Conservation (phyloP, 176 grass and related monocot species). For the Microstegium vimineum region DNA sequence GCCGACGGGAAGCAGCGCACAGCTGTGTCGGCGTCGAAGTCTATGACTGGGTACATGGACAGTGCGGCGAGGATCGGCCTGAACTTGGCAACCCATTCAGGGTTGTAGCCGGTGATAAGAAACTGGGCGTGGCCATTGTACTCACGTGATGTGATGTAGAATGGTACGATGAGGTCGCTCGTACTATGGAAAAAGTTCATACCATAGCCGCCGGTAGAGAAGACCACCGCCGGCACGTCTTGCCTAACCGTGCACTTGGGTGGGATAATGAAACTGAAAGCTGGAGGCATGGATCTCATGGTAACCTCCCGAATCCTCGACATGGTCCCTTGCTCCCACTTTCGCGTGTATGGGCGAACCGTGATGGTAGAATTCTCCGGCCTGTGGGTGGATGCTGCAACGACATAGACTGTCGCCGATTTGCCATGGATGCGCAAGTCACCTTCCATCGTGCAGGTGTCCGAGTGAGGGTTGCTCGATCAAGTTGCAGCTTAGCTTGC, state of each 20-base stretch:
- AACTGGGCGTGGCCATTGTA: conserved; percentile 47
- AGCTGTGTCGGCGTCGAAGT: conserved; percentile 45
- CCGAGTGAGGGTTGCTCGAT: conserved; percentile 23
- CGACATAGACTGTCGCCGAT: conserved; percentile 36
- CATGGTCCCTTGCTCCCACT: conserved; percentile 37
- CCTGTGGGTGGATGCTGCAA: not conserved
- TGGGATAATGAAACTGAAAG: not conserved
- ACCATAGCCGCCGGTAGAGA: conserved; percentile 50
- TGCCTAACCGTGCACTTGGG: conserved; percentile 35
- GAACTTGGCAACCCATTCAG: conserved; percentile 37
- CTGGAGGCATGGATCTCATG: not conserved
- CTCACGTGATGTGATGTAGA: conserved; percentile 48
- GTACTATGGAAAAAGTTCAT: conserved; percentile 61
- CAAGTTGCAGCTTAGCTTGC: conserved; percentile 49
- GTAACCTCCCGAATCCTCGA: conserved; percentile 31
- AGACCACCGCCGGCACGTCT: conserved; percentile 53
- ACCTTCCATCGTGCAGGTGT: conserved; percentile 57
- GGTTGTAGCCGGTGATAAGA: conserved; percentile 29
- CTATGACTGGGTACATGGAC: conserved; percentile 37
- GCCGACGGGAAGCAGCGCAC: conserved; percentile 58
- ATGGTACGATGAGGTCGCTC: conserved; percentile 60
- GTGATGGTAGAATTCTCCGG: conserved; percentile 16
- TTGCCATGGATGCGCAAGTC: conserved; percentile 54
- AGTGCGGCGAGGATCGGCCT: conserved; percentile 29
- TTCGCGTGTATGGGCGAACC: conserved; percentile 55